Conservation (phyloP, 306 rosid species). For the Myrica gale region DNA sequence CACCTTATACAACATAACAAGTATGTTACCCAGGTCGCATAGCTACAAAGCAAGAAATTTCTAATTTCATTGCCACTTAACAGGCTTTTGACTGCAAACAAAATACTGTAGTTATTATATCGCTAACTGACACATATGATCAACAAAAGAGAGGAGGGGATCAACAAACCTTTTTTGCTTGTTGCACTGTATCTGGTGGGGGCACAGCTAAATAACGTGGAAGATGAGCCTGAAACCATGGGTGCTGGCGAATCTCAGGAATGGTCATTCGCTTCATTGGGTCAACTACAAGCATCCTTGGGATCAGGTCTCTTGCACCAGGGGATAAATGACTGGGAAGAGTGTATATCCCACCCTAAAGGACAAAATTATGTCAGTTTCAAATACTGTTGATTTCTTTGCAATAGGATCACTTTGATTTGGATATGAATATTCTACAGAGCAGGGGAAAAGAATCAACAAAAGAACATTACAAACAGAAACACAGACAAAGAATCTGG, state of each 20-base stretch:
- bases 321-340: conserved; percentile 88
- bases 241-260: conserved; percentile 89
- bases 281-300: conserved; percentile 89
- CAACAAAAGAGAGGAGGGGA: neutral
- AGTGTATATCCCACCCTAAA: conserved; percentile 88
- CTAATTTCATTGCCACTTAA: neutral
- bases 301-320: conserved; percentile 86
- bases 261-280: conserved; percentile 89
- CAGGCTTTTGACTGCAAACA: neutral
- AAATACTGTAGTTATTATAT: neutral
- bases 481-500: neutral
- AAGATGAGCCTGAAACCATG: conserved; percentile 89
- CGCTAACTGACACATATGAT: neutral
- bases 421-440: neutral
- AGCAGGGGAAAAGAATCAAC: neutral
- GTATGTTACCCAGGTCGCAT: neutral
- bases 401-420: neutral
- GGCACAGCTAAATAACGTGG: conserved; percentile 94
- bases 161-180: conserved; percentile 63
- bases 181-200: conserved; percentile 75
- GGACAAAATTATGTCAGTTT: conserved; percentile 7
- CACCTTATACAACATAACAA: conserved; percentile 1
- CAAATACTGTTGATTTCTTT: neutral
- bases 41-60: neutral
- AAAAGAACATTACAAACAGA: neutral